Conservation (phyloP, 2,329 filamentous ascomycete genomes). For the Delphinella strobiligena region DNA sequence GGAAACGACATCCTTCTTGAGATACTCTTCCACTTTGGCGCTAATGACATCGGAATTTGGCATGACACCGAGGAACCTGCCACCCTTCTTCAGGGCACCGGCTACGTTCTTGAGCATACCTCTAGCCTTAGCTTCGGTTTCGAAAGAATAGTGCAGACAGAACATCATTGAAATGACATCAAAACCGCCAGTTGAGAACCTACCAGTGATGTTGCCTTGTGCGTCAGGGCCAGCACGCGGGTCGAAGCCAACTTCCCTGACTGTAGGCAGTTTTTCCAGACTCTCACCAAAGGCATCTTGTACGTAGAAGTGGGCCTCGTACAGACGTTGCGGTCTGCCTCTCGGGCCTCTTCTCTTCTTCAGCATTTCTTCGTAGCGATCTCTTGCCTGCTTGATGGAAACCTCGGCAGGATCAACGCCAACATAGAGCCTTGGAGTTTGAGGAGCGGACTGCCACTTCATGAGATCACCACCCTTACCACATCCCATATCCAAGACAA, state of each 20-base stretch:
- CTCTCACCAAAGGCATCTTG: slow-evolving; percentile 88
- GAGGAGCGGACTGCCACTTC: slow-evolving; percentile 94
- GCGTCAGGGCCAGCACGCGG: slow-evolving; percentile 49
- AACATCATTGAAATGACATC: slow-evolving; percentile 99
- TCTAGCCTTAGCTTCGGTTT: slow-evolving; percentile 77
- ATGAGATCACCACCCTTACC: slow-evolving; percentile 91
- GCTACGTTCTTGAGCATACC: slow-evolving; percentile 92
- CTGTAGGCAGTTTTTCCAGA: slow-evolving; percentile 67
- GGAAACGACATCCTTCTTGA: slow-evolving; percentile 40
- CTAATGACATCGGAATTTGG: slow-evolving; percentile 92
- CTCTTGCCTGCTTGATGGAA: slow-evolving; percentile 79
- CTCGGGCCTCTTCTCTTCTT: slow-evolving; percentile 35
- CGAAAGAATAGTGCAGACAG: slow-evolving; percentile 97
- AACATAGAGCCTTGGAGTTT: slow-evolving; percentile 83
- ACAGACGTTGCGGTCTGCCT: slow-evolving; percentile 45
- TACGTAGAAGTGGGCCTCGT: slow-evolving; percentile 76
- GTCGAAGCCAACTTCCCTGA: slow-evolving; percentile 81
- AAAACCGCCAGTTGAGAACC: slow-evolving; percentile 63
- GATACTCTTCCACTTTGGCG: slow-evolving; percentile 63
- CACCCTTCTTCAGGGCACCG: slow-evolving; percentile 81
- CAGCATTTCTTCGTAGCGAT: slow-evolving; percentile 68
- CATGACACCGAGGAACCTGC: slow-evolving; percentile 86
- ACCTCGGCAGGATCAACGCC: slow-evolving; percentile 88
- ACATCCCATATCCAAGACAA: slow-evolving; percentile 88
- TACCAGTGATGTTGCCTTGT: slow-evolving; percentile 47